phyloP scores from a whole-genome alignment of 2,329 filamentous ascomycete species.

The Neofusicoccum sp. region DNA sequence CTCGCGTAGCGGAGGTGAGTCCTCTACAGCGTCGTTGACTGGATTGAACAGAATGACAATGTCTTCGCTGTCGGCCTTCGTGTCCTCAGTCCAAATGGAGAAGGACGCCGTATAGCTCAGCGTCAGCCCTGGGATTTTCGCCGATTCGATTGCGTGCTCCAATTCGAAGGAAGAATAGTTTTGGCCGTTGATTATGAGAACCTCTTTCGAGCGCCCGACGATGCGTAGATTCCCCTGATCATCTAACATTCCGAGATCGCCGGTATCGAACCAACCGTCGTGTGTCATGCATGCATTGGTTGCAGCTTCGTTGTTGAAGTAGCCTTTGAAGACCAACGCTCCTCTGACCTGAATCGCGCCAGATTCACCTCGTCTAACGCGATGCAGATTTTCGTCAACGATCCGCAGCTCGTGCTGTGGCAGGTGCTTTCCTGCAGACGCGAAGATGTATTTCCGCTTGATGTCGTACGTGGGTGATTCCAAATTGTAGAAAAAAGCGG shows the following conservation, averaged over 20 bases:
- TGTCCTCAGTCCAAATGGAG: slow-evolving; percentile 3
- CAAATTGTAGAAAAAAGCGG: slow-evolving; percentile 37
- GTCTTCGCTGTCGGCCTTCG: slow-evolving; percentile 14
- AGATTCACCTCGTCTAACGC: neutral
- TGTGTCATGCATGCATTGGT: slow-evolving; percentile 25
- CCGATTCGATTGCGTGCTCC: slow-evolving; percentile 24
- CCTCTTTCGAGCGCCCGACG: slow-evolving; percentile 27
- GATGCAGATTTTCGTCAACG: neutral
- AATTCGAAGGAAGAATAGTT: slow-evolving; percentile 27
- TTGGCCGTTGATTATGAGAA: slow-evolving; percentile 30
- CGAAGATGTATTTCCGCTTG: slow-evolving; percentile 27
- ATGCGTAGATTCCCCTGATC: slow-evolving; percentile 24
- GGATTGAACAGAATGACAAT: slow-evolving; percentile 17
- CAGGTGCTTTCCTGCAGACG: slow-evolving; percentile 36
- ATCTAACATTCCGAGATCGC: slow-evolving; percentile 28
- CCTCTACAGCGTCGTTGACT: neutral
- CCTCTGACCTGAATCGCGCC: slow-evolving; percentile 24
- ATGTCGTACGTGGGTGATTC: slow-evolving; percentile 44
- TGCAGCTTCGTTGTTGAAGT: slow-evolving; percentile 32
- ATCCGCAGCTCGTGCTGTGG: slow-evolving; percentile 14
- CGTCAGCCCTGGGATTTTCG: slow-evolving; percentile 20
- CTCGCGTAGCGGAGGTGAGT: slow-evolving; percentile 1
- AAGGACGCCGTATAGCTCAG: slow-evolving; percentile 15
- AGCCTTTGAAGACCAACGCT: slow-evolving; percentile 41
- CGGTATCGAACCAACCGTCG: slow-evolving; percentile 30